These are phyloP conservation scores for Nannizziopsis barbatae DNA, from an alignment of 2,329 filamentous ascomycete genomes.

Conservation along the genomic window DNA sequence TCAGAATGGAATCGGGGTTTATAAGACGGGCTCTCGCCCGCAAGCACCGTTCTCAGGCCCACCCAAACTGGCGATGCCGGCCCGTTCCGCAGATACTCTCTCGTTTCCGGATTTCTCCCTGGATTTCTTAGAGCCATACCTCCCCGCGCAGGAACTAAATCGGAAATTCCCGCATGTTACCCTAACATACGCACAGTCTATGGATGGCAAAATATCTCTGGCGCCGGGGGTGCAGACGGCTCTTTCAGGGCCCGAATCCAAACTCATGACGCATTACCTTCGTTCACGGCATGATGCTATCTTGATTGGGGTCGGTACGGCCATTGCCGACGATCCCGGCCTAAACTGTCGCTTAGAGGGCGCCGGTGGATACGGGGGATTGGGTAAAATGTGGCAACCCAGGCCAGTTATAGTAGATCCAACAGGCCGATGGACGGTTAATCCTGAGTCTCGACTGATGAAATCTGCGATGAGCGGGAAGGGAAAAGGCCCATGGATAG, in stretches of 20 bases:
- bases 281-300: conserved; percentile 76
- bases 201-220: conserved; percentile 69
- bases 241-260: conserved; percentile 71
- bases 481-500: conserved; percentile 63
- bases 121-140: conserved; percentile 42
- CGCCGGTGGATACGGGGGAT: conserved; percentile 45
- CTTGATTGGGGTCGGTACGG: conserved; percentile 72
- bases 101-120: conserved; percentile 37
- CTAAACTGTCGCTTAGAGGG: conserved; percentile 70
- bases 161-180: conserved; percentile 50
- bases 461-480: conserved; percentile 51
- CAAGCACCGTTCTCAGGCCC: not conserved
- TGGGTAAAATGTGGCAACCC: conserved; percentile 52
- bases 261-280: conserved; percentile 91
- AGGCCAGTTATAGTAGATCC: conserved; percentile 76
- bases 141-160: conserved; percentile 32
- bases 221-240: conserved; percentile 68
- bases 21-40: conserved; percentile 20
- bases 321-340: conserved; percentile 70
- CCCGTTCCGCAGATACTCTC: conserved; percentile 31
- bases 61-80: not conserved
- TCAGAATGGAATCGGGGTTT: conserved; percentile 34
- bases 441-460: conserved; percentile 52
- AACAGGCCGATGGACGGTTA: conserved; percentile 57
- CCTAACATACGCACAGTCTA: conserved; percentile 79